A percentile compares a stretch with the other conserved stretches of the same genome.
phyloP scores from a whole-genome alignment of 805 yeast genomes.

The Metschnikowia baotianmanensis region DNA sequence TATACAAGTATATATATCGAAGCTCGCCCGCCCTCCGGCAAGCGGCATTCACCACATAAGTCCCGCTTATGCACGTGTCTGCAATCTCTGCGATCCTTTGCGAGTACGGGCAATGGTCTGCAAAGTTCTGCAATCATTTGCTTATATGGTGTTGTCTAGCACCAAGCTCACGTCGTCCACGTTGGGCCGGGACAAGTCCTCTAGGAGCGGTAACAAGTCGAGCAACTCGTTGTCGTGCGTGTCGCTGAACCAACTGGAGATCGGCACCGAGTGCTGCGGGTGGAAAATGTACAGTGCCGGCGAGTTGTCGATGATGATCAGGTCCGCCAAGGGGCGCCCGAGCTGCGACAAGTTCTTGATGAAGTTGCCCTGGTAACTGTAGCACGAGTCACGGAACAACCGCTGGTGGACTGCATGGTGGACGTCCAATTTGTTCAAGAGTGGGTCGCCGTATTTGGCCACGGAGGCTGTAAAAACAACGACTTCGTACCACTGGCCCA shows the following conservation, averaged over 20 bases:
- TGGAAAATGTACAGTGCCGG: conserved; percentile 98
- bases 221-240: conserved; percentile 93
- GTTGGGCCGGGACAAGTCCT: conserved; percentile 68
- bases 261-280: conserved; percentile 97
- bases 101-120: no score
- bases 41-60: conserved; percentile 16
- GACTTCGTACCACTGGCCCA: conserved; percentile 87
- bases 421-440: conserved; percentile 83
- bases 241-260: conserved; percentile 97
- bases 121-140: no score
- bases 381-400: conserved; percentile 91
- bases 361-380: conserved; percentile 89
- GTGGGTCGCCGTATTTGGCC: conserved; percentile 92
- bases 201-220: conserved; percentile 86
- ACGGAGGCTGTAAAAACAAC: conserved; percentile 98
- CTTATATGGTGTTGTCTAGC: conserved; percentile 64
- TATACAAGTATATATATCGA: conserved; percentile 1
- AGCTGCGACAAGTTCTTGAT: conserved; percentile 91
- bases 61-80: conserved; percentile 19
- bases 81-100: no score
- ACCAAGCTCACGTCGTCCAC: conserved; percentile 87
- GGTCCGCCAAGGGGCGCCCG: conserved; percentile 84
- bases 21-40: neutral
- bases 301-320: conserved; percentile 92
- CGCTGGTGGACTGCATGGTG: conserved; percentile 80